Conservation (phyloP, 2,329 filamentous ascomycete genomes). For the Pseudocercospora vitis region DNA sequence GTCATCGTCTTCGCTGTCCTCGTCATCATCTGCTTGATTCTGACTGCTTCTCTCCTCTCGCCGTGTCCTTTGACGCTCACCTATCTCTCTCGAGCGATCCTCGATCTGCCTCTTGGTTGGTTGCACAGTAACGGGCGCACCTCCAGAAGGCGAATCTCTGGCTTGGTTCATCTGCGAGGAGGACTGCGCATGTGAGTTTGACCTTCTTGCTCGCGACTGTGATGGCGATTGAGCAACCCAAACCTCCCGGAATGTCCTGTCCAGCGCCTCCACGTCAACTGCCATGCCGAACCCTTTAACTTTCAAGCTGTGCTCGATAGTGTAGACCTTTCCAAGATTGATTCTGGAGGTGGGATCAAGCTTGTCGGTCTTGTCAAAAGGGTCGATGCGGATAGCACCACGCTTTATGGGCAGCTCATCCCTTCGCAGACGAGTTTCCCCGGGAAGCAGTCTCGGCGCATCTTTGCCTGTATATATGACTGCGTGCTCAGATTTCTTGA, state of each 20-base stretch:
- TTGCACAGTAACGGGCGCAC: background rate
- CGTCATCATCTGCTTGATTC: background rate
- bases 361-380: constrained; percentile 7
- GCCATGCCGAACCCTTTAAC: constrained; percentile 27
- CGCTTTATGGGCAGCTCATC: constrained; percentile 22
- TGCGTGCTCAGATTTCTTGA: constrained; percentile 30
- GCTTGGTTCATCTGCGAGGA: background rate
- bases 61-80: background rate
- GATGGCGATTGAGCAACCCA: background rate
- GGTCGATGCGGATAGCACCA: constrained; percentile 22
- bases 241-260: background rate
- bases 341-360: constrained; percentile 14
- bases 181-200: background rate
- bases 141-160: background rate
- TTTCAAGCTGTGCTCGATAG: constrained; percentile 30
- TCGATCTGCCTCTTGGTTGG: background rate
- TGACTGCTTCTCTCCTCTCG: background rate
- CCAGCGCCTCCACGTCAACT: background rate
- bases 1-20: background rate
- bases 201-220: too few relatives aligned
- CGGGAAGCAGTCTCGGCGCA: background rate
- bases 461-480: constrained; percentile 29
- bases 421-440: constrained; percentile 9
- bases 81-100: background rate
- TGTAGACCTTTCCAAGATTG: constrained; percentile 21